These are phyloP conservation scores for Candida germanica DNA, from an alignment of 805 yeast genomes.

Conservation along the genomic window DNA sequence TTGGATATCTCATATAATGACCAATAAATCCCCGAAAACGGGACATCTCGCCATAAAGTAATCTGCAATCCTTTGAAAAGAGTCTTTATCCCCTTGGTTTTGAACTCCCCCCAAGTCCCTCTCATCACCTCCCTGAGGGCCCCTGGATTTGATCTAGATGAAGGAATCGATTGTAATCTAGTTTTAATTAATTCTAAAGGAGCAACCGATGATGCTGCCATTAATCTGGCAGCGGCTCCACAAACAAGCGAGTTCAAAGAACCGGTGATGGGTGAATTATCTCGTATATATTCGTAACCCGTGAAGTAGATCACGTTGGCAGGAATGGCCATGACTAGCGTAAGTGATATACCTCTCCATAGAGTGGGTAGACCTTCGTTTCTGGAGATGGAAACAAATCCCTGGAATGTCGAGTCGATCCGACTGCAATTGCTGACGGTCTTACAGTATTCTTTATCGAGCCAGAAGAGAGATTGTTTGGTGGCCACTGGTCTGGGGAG, in stretches of 20 bases:
- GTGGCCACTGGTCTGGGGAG: conserved; percentile 35
- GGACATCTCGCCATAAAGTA: conserved; percentile 96
- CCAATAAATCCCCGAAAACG: conserved; percentile 96
- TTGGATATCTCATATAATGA: conserved; percentile 64
- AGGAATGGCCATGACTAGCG: conserved; percentile 86
- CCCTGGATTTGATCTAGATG: conserved; percentile 27
- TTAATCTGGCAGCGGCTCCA: conserved; percentile 77
- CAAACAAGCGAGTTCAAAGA: conserved; percentile 70
- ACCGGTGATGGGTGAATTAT: conserved; percentile 45
- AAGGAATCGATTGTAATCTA: conserved; percentile 83
- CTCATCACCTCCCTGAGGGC: conserved; percentile 46
- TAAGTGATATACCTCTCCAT: conserved; percentile 86
- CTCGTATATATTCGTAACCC: conserved; percentile 85
- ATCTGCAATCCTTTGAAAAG: conserved; percentile 82
- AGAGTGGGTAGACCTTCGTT: conserved; percentile 75
- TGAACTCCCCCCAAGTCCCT: conserved; percentile 53
- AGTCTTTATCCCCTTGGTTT: conserved; percentile 54
- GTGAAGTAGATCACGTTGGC: conserved; percentile 91
- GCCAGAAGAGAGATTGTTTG: conserved; percentile 23
- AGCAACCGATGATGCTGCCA: conserved; percentile 82
- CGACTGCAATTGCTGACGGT: conserved; percentile 39
- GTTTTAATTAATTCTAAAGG: conserved; percentile 89
- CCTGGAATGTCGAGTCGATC: conserved; percentile 71
- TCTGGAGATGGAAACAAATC: conserved; percentile 60
- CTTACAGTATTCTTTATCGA: conserved; percentile 30